These are phyloP conservation scores for Pyrus bretschneideri DNA, from an alignment of 306 rosid species.

Conservation along the genomic window DNA sequence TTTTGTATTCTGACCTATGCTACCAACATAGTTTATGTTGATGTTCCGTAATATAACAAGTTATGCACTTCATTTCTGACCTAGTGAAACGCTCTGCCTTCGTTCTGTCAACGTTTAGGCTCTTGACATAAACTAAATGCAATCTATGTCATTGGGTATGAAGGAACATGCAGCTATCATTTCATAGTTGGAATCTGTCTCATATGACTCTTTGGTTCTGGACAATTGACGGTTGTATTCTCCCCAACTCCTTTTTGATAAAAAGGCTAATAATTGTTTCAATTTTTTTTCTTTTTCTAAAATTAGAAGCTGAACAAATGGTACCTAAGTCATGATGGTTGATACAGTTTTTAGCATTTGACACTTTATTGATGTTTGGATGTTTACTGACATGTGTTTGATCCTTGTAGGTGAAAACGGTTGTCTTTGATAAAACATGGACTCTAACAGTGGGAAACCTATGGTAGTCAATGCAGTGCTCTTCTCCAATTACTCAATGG, in stretches of 20 bases:
- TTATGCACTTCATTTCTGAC: neutral
- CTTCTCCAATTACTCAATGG: slow-evolving; percentile 61
- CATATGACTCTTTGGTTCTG: neutral
- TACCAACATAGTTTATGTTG: neutral
- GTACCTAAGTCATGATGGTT: neutral
- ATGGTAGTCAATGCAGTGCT: slow-evolving; percentile 61
- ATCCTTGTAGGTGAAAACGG: slow-evolving; percentile 46
- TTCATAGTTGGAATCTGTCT: neutral
- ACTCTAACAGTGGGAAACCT: slow-evolving; percentile 79
- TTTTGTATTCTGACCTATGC: neutral
- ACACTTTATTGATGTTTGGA: neutral
- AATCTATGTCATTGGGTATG: neutral
- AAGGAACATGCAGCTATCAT: neutral
- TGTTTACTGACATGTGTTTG: neutral
- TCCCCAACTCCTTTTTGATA: neutral
- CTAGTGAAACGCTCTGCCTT: neutral
- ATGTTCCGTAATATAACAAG: neutral
- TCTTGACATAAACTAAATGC: neutral
- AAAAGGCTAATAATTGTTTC: neutral
- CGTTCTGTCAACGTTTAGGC: neutral
- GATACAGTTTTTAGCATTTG: neutral
- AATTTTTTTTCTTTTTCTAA: neutral
- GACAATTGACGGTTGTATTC: neutral
- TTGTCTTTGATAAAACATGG: slow-evolving; percentile 90
- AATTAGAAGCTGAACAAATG: neutral